These are phyloP conservation scores for Lecanicillium sp. DNA, from an alignment of 2,329 filamentous ascomycete genomes.

Conservation along the genomic window DNA sequence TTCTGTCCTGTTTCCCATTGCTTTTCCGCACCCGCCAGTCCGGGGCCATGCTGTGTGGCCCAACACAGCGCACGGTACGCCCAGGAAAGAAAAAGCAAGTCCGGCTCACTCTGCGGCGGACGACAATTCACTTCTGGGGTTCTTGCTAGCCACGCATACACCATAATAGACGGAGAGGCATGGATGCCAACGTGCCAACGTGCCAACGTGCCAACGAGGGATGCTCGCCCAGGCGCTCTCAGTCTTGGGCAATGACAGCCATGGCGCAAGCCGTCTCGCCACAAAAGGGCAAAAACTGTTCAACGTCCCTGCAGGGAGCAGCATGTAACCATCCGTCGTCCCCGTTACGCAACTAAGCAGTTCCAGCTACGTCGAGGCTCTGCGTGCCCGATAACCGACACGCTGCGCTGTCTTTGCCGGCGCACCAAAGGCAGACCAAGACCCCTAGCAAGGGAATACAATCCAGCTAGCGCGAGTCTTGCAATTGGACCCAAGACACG, in stretches of 20 bases:
- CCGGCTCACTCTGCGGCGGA: background rate
- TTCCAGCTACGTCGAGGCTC: background rate
- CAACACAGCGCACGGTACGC: background rate
- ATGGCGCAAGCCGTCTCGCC: background rate
- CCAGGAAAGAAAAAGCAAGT: conserved; percentile 3
- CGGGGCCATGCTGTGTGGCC: background rate
- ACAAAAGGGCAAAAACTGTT: background rate
- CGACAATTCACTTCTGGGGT: background rate
- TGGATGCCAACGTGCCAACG: too few relatives aligned
- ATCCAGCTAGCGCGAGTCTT: conserved; percentile 1
- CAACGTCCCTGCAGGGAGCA: background rate
- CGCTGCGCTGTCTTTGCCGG: background rate
- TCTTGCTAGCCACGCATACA: background rate
- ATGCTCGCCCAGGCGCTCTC: background rate
- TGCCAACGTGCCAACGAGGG: too few relatives aligned
- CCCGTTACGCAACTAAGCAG: background rate
- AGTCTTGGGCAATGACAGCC: background rate
- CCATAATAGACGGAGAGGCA: too few relatives aligned
- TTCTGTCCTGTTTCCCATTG: background rate
- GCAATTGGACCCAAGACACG: background rate
- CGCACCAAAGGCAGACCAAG: too few relatives aligned
- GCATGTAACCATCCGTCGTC: background rate
- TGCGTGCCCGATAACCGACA: background rate
- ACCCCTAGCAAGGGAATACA: conserved; percentile 1
- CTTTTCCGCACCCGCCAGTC: too few relatives aligned